Percentiles rank a stretch among this genome's conserved stretches.
phyloP scores from a whole-genome alignment of 371 early-diverging fungal genomes.

The Mucor saturninus region DNA sequence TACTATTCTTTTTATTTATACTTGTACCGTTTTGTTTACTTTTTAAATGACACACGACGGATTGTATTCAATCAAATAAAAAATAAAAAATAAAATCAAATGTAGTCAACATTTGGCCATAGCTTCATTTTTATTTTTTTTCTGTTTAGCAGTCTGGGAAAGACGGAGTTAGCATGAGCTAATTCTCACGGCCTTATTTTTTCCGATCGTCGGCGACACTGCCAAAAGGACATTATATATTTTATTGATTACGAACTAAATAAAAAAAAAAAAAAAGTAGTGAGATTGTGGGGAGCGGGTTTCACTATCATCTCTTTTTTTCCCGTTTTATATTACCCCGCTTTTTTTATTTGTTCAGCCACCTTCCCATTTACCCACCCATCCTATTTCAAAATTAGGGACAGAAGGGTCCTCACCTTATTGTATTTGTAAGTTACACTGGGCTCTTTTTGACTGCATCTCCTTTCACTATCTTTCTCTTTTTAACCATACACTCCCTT shows the following conservation, averaged over 20 bases:
- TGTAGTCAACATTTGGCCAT: not conserved
- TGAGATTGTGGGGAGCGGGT: not conserved
- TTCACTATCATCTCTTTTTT: not conserved
- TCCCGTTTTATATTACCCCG: constrained; percentile 22
- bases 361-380: constrained; percentile 19
- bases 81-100: not conserved
- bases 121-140: not conserved
- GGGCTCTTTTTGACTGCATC: not conserved
- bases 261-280: not conserved
- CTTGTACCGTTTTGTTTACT: not conserved
- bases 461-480: not conserved
- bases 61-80: not conserved
- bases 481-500: no score
- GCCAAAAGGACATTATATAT: not conserved
- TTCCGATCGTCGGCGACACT: constrained; percentile 9
- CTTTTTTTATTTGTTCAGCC: constrained; percentile 23
- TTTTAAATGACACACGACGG: no score
- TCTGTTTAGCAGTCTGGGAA: constrained; percentile 19
- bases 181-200: constrained; percentile 15
- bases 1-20: not conserved
- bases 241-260: not conserved
- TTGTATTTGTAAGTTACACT: constrained; percentile 4
- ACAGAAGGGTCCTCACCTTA: constrained; percentile 19
- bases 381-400: constrained; percentile 11
- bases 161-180: constrained; percentile 6